phyloP scores from a whole-genome alignment of 305 asterid genomes.

The Fraxinus baroniana region DNA sequence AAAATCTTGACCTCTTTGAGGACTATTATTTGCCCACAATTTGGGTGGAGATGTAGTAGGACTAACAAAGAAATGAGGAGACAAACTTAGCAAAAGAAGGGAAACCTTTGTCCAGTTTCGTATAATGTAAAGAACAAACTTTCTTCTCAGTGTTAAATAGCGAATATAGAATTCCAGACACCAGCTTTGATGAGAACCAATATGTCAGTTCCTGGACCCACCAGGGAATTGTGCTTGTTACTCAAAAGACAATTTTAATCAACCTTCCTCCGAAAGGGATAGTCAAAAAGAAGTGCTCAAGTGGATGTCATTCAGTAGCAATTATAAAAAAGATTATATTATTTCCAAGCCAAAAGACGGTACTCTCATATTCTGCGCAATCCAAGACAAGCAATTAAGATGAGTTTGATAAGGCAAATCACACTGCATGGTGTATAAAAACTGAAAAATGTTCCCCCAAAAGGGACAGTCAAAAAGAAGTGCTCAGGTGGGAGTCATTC shows the following conservation, averaged over 20 bases:
- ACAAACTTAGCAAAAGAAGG: conserved; percentile 10
- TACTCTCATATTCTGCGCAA: neutral
- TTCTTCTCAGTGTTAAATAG: conserved; percentile 8
- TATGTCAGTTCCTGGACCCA: conserved; percentile 11
- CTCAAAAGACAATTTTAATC: neutral
- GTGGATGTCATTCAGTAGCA: neutral
- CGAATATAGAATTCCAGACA: neutral
- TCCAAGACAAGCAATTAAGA: neutral
- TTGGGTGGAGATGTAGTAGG: conserved; percentile 40
- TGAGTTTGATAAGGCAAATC: neutral
- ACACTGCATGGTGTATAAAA: neutral
- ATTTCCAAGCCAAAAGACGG: neutral
- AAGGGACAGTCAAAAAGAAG: neutral
- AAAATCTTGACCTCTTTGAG: conserved; percentile 41
- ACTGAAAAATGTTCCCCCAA: neutral
- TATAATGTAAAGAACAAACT: conserved; percentile 8
- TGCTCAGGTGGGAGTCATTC: neutral
- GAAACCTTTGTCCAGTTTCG: conserved; percentile 3
- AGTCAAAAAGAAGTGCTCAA: neutral
- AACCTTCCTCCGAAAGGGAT: conserved; percentile 13
- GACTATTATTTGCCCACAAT: conserved; percentile 29
- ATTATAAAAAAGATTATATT: neutral
- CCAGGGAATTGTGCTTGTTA: neutral
- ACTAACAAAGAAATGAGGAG: conserved; percentile 23
- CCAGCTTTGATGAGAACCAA: neutral